Base-by-base conservation (phyloP, 2,329 filamentous ascomycete genomes). In the Neonectria neomacrospora region DNA sequence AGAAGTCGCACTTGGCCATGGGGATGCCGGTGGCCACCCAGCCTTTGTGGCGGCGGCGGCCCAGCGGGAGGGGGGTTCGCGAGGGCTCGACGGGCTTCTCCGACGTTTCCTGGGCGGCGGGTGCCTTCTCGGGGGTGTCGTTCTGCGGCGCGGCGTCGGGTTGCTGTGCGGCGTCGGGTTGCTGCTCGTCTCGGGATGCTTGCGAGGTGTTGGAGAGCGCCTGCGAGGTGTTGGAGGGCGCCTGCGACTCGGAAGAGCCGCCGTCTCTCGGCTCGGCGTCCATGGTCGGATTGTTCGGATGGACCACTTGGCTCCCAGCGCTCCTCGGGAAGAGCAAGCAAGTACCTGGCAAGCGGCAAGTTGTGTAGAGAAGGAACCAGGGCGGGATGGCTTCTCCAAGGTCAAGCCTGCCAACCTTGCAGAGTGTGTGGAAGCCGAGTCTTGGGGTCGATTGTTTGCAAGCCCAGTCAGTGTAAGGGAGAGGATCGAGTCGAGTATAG, bases 1-100 rank as follows among this genome's bases (percentile, higher is more conserved):
- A 67, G 41, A 55, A 58, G 52, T 67, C 64, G 34, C 64, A 67
- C 16, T 62, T 64, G 26, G 61, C 61, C 64, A 64, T 67, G 45
- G 56, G 39, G 32, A 61, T 58, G n/a, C 47, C 44, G n/a, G 54
- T 56, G 4, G 51, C 37, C 42, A 61, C 54, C 64, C 64, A 67
- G 20, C 61, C 61, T 2, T 18, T 23, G 39, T 67, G 64, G 2
- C 37, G 56, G 39, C 45, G 52, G 18, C 59, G 59, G 16, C 30
- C 26, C 5, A 20, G 37, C 9, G 32, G 23, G 6, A 54, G 18
- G 12, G 51, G 51, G 22, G 48, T 45, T 32, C 54, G 20, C 2
- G 37, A 18, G 1, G 37, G 4, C 18, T n/a, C 16, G 11, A 9
- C 12, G n/a, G 18, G n/a, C n/a, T n/a, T n/a, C n/a, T n/a, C n/a